Conservation (phyloP, 2,329 filamentous ascomycete species). For the Aureobasidium sp. region DNA sequence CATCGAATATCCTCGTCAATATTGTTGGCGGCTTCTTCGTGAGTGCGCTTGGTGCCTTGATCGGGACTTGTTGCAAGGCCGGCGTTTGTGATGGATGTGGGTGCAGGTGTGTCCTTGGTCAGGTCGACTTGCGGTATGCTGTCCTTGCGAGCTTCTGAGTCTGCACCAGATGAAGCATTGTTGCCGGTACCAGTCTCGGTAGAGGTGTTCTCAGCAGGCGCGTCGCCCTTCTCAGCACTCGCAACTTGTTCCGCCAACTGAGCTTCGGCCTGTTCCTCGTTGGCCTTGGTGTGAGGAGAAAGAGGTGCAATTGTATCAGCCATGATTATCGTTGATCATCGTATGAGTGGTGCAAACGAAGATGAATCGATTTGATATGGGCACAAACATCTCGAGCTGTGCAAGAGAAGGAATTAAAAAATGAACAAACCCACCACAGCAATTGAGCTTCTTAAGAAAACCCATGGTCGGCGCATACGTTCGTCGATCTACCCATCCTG, state of each 20-base stretch:
- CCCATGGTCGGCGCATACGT: neutral
- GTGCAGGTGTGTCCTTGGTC: neutral
- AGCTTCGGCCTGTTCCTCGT: neutral
- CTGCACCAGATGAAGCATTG: neutral
- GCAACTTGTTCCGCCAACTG: neutral
- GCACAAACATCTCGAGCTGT: neutral
- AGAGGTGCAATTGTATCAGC: neutral
- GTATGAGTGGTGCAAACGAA: neutral
- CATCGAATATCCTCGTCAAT: neutral
- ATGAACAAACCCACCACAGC: no score
- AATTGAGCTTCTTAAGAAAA: neutral
- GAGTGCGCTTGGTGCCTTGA: neutral
- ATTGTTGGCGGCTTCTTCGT: neutral
- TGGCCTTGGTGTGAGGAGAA: neutral
- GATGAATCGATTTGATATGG: neutral
- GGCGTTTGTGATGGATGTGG: neutral
- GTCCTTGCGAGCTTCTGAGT: neutral
- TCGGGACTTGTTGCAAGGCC: neutral
- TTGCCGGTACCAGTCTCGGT: neutral
- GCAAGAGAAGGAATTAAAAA: neutral
- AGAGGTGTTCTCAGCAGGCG: neutral
- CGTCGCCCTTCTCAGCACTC: neutral
- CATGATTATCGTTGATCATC: neutral
- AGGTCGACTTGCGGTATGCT: neutral
- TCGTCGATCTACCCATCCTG: neutral